Base-by-base conservation (phyloP, 2,329 filamentous ascomycete species). In the Ramularia endophylla region DNA sequence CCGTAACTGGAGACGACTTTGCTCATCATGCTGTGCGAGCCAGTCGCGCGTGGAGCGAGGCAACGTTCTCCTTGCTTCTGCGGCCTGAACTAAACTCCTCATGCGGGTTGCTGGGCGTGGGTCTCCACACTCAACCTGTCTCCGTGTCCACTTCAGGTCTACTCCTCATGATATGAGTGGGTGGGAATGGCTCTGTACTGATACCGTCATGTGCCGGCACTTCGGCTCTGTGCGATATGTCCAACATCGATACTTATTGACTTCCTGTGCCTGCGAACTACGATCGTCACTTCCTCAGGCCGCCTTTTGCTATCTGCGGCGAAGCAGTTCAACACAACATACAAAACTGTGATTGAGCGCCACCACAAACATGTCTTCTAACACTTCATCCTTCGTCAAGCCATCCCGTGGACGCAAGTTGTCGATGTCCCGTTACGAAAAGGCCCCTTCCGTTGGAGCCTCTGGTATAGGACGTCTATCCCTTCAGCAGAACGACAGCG, bases 341-440 rank as follows among this genome's bases (percentile, higher is more conserved):
- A 27, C 28, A 35, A 39, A 43, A 43, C 20, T 41, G 34, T 16
- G 22, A 34, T 27, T 11, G 37, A 16, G 31, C 25, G 34, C 28
- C 25, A 36, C 32, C 18, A 12, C 25, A 29, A 41, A 33, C 13
- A 48, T 48, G 46, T 31, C 43, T 20, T 36, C 38, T 40, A 38
- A 22, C 29, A 32, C 27, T 27, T 34, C 35, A 34, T 48, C 40
- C 16, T 31, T 43, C 19, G 22, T 36, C 18, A 46, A 34, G 36
- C 29, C 41, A 27, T 28, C 41, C 18, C 36, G 34, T 27, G 43
- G 37, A n/a, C 41, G 43, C 17, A 42, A 22, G n/a, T 30, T 15
- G 27, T 37, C 39, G 35, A 53, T 53, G 50, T 51, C 48, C 17
- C 46, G 38, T 25, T 36, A 35, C 27, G 44, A 35, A 39, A 43